Conservation (phyloP, 352 stramenopile species). For the Phytophthora pistaciae region DNA sequence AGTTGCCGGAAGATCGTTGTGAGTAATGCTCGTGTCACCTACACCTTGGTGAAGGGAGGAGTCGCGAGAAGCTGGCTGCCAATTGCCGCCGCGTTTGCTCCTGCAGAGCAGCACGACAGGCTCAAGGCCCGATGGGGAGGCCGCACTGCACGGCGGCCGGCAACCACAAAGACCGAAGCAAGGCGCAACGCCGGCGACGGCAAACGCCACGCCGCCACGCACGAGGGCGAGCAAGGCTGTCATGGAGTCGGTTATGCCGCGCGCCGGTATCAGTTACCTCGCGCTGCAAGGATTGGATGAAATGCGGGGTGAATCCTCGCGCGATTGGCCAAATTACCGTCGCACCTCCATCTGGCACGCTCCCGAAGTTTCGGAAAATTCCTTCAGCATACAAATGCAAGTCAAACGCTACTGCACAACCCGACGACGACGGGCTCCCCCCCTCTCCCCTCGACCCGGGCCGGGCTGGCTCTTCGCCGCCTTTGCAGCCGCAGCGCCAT, state of each 20-base stretch:
- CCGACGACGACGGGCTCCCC: constrained; percentile 14
- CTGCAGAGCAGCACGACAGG: neutral
- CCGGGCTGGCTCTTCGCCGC: constrained; percentile 19
- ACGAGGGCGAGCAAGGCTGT: neutral
- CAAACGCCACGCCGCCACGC: neutral
- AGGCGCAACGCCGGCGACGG: neutral
- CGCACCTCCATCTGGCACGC: constrained; percentile 16
- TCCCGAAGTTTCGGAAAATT: constrained; percentile 22
- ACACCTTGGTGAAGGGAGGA: neutral
- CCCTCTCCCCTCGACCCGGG: constrained; percentile 16
- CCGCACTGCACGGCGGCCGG: neutral
- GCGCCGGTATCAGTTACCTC: constrained; percentile 12
- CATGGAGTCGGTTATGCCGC: neutral
- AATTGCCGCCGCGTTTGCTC: neutral
- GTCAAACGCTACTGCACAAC: constrained; percentile 15
- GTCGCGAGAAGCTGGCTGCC: constrained; percentile 1
- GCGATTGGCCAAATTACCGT: constrained; percentile 12
- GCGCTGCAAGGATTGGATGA: constrained; percentile 9
- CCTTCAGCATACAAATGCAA: constrained; percentile 29
- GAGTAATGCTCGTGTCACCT: constrained; percentile 4
- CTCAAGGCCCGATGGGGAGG: neutral
- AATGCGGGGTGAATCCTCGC: neutral
- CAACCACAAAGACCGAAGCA: neutral
- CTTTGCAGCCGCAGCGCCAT: constrained; percentile 27
- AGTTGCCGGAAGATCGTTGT: constrained; percentile 1